Conservation (phyloP, 2,329 filamentous ascomycete genomes). For the Neonectria faginata region DNA sequence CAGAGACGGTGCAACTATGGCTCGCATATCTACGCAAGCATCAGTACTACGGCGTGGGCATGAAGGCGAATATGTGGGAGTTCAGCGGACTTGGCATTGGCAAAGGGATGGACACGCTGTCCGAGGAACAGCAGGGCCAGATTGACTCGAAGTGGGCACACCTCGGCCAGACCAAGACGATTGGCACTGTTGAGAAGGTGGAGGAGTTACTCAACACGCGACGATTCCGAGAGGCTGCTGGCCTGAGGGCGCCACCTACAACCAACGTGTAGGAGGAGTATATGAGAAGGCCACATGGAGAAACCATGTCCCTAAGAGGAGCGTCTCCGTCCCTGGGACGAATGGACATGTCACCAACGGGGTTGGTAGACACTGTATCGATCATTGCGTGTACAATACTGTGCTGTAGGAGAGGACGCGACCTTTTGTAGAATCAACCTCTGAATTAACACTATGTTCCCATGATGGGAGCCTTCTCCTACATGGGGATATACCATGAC, state of each 20-base stretch:
- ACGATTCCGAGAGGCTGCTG: slow-evolving; percentile 56
- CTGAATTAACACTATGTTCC: neutral
- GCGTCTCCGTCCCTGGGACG: neutral
- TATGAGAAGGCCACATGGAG: neutral
- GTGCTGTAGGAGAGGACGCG: slow-evolving; percentile 34
- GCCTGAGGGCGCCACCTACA: slow-evolving; percentile 44
- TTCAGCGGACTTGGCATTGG: slow-evolving; percentile 75
- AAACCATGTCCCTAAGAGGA: neutral
- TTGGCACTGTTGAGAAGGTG: slow-evolving; percentile 65
- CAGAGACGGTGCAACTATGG: slow-evolving; percentile 91
- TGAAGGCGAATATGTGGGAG: slow-evolving; percentile 99
- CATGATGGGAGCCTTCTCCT: neutral
- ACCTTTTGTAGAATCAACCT: slow-evolving; percentile 38
- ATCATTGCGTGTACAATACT: slow-evolving; percentile 43
- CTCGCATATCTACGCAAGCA: slow-evolving; percentile 92
- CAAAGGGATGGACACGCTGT: slow-evolving; percentile 41
- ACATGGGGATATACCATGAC: neutral
- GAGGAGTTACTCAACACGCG: slow-evolving; percentile 68
- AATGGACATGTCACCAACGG: neutral
- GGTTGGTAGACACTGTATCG: slow-evolving; percentile 21
- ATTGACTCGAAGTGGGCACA: slow-evolving; percentile 66
- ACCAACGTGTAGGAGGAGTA: slow-evolving; percentile 29
- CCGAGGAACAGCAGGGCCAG: slow-evolving; percentile 44
- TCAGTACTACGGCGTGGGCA: slow-evolving; percentile 94
- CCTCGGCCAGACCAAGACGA: slow-evolving; percentile 63